Evolutionary conservation across 257 asterid genomes (phyloP), one percentile per base, ranked within the genome.

Genomic region (Petrea volubilis): DNA sequence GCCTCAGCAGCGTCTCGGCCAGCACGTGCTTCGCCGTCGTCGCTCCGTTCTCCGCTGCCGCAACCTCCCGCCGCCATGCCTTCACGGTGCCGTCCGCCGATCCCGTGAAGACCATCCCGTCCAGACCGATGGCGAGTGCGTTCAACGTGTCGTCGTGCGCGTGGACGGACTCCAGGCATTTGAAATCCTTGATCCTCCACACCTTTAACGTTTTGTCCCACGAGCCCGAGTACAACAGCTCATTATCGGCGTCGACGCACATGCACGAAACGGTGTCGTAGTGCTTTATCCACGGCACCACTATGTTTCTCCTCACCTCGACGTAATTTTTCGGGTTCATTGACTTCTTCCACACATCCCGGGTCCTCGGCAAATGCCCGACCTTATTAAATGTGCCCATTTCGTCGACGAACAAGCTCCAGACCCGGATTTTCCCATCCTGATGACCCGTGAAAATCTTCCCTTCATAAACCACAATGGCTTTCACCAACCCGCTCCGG

Each of bases 1-100:
- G 83, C 69, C 72, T 75, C 51, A 86, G 23, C 41, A 88, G 24
- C 57, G 87, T 79, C 73, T 78, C 84, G 77, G 84, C 84, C 0
- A 79, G 71, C 9, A 79, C 70, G 52, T 86, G 90, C 60, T 79
- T 77, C 18, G 71, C n/a, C n/a, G n/a, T n/a, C n/a, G n/a, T n/a
- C n/a, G n/a, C n/a, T n/a, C n/a, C n/a, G n/a, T n/a, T 67, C 0
- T 44, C 20, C 57, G 49, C 75, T 5, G 83, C 91, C 10, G 79
- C 85, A 18, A 75, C 17, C 44, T 86, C 92, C 57, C 87, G 67
- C 73, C 89, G 71, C 96, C 96, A 88, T 4, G 78, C 88, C 60
- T 86, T 88, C 50, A 88, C 96, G 3, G 90, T 79, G 18, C 96
- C 96, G 47, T 88, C 96, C 5, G 96, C 92, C 0, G 96, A 88